Evolutionary conservation across 2,329 filamentous ascomycete genomes (phyloP), one percentile per base, ranked within the genome.

Genomic region (Calycina marina): DNA sequence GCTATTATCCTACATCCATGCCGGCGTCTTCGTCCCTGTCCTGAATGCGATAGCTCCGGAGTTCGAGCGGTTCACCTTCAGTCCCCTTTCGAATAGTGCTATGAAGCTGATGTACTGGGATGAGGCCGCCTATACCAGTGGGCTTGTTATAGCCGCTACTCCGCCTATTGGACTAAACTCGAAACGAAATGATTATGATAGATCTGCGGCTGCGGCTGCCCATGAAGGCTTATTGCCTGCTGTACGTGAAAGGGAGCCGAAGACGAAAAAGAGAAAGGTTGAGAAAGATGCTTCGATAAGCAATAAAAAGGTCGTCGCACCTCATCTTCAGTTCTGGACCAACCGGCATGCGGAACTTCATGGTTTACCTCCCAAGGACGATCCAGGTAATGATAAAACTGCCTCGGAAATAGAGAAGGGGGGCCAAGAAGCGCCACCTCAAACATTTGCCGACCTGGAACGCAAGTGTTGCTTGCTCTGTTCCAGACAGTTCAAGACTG

Each of bases 21-120:
- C 80, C n/a, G 82, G 82, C 4, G 81, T 90, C 3, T 90, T 92
- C 47, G 70, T 86, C 9, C 81, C 79, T 0, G 76, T 80, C 26
- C 63, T 78, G 30, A 68, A 75, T 31, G 63, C 66, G 5, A 36
- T 60, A 2, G 62, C 63, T 4, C 60, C 67, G 0, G 66, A 67
- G 12, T 68, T 63, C n/a, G 65, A 70, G 10, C 62, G 58, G 28
- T 74, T 75, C 50, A 78, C 76, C 0, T 86, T 88, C 47, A 64
- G 66, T 18, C 77, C 79, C 2, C 61, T 82, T 2, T 72, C 71
- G 42, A 85, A 85, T 44, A 64, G 74, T 2, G 60, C 65, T 0
- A 56, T 81, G 36, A 72, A 72, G 38, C 64, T 86, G 25, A 74
- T 74, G 47, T 88, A 88, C 52, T 83, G 81, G 68, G 80, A 86